These are phyloP conservation scores for Populus hybrid DNA, from an alignment of 441 rosid species.

Conservation along the genomic window DNA sequence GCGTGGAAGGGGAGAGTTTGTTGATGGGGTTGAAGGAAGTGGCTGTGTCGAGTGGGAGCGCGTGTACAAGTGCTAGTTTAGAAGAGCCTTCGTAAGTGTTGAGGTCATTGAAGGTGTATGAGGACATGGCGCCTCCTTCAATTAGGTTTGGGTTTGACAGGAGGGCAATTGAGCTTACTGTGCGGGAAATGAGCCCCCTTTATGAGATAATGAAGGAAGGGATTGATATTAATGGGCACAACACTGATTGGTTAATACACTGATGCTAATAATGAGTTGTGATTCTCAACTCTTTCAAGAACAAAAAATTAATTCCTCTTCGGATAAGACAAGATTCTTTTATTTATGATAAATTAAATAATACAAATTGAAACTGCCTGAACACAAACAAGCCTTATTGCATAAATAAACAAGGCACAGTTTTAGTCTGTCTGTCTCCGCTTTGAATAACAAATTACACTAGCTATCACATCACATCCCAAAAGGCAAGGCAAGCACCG, in stretches of 20 bases:
- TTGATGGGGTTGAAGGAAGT: constrained; percentile 97
- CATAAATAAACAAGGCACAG: constrained; percentile 26
- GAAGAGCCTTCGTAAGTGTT: constrained; percentile 80
- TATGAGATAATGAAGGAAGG: constrained; percentile 66
- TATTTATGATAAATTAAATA: constrained; percentile 11
- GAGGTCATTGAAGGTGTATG: constrained; percentile 91
- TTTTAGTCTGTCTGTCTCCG: constrained; percentile 5
- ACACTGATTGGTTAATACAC: constrained; percentile 40
- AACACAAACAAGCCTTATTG: constrained; percentile 27
- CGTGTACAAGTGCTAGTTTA: constrained; percentile 93
- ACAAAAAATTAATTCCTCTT: neutral
- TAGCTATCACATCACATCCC: constrained; percentile 10
- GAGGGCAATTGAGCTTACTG: too few relatives aligned
- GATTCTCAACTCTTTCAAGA: too few relatives aligned
- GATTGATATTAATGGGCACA: constrained; percentile 88
- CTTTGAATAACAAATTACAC: constrained; percentile 6
- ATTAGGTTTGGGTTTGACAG: too few relatives aligned
- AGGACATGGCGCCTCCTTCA: constrained; percentile 63
- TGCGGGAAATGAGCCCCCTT: too few relatives aligned
- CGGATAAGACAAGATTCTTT: neutral
- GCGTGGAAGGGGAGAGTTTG: constrained; percentile 94
- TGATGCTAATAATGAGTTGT: too few relatives aligned
- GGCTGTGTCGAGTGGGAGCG: constrained; percentile 97
- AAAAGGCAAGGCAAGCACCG: neutral
- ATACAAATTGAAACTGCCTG: constrained; percentile 7